phyloP scores from a whole-genome alignment of 116 monocot species.

The Iris pallida region DNA sequence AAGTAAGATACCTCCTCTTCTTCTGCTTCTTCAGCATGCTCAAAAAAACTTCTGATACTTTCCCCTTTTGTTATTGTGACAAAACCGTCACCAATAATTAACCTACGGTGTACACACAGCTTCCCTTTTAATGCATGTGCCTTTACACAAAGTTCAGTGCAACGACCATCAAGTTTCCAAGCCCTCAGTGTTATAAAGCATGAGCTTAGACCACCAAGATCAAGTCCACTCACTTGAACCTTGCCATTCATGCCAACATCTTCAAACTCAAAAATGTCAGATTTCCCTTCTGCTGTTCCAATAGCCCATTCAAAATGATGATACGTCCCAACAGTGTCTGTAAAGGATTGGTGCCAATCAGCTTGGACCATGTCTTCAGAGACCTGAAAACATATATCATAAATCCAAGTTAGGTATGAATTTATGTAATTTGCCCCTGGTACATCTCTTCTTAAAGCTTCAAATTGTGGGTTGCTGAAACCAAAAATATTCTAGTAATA shows the following conservation, averaged over 20 bases:
- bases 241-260: slow-evolving; percentile 76
- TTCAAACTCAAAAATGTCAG: slow-evolving; percentile 85
- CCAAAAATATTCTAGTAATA: neutral
- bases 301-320: slow-evolving; percentile 98
- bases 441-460: neutral
- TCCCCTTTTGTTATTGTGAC: slow-evolving; percentile 87
- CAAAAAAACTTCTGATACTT: slow-evolving; percentile 80
- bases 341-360: slow-evolving; percentile 81
- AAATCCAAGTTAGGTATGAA: slow-evolving; percentile 3
- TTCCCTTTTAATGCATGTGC: slow-evolving; percentile 96
- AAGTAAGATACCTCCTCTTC: slow-evolving; percentile 81
- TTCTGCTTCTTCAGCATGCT: slow-evolving; percentile 98
- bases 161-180: slow-evolving; percentile 71
- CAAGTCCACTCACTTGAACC: slow-evolving; percentile 67
- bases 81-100: slow-evolving; percentile 88
- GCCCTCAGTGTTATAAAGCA: slow-evolving; percentile 85
- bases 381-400: slow-evolving; percentile 43
- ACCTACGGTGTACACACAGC: slow-evolving; percentile 79
- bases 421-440: neutral
- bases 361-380: slow-evolving; percentile 70
- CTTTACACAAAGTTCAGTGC: slow-evolving; percentile 74
- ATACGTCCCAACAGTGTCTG: slow-evolving; percentile 56
- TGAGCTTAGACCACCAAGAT: slow-evolving; percentile 53
- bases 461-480: neutral
- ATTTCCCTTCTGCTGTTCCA: slow-evolving; percentile 93